Evolutionary conservation across 495 filamentous ascomycete genomes (phyloP), one percentile per base, ranked within the genome.

Genomic region (Penicillium canariense): DNA sequence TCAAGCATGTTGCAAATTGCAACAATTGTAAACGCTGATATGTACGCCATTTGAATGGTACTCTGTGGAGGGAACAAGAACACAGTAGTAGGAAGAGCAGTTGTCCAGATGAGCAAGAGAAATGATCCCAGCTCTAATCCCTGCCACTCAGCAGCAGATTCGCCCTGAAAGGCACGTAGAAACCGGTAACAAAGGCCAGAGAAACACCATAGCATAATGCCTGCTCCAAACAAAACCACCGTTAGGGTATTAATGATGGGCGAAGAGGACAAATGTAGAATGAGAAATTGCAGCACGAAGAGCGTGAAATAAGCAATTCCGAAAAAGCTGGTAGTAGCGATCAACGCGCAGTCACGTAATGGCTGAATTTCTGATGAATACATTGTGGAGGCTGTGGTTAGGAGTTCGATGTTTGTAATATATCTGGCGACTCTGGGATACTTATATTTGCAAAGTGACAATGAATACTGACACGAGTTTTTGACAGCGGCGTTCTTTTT

Each of bases 241-340:
- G 50, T 17, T 7, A 58, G n/a, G 1, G 50, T 35, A 28, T 49
- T 45, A 5, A 49, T 7, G 5, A 58, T 49, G 7, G 43, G 34
- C 15, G 43, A 44, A 5, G 50, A 39, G 5, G 56, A 50, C 35
- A 58, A 58, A 23, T 54, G 44, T 26, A 58, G 50, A 9, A 58
- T 31, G 5, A 52, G 31, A 15, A 36, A 49, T 2, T 58, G 50
- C 18, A 58, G 34, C 10, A 44, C 6, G 34, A 58, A 54, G 10
- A 58, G 22, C 17, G 32, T 15, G 31, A 54, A 58, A n/a, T 53
- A 53, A 26, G 46, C 35, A 7, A 28, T 26, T 4, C 56, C 50
- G 31, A 58, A 58, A 8, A 58, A 11, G 15, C 40, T 45, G 10
- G 54, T 42, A 20, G 50, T 38, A 27, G 56, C 30, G 26, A 53